Base-by-base conservation (phyloP, 176 grass and related monocot species). In the Musa troglodytarum region DNA sequence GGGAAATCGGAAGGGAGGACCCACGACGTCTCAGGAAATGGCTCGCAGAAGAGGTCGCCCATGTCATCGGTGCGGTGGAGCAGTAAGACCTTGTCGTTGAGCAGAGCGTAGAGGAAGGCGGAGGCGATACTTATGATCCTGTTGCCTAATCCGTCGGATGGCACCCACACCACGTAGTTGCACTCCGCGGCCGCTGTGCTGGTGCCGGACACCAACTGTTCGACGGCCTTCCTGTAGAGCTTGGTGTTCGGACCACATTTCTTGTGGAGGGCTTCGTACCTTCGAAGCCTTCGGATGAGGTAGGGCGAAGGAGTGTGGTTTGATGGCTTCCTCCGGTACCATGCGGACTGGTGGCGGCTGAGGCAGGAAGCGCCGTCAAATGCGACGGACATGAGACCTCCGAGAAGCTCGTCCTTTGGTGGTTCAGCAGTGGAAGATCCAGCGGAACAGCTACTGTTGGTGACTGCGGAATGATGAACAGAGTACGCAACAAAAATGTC, bases 261-360 rank as follows among this genome's bases (percentile, higher is more conserved):
- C 34, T 57, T 74, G 72, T 74, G 72, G 53, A 74, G 72, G 13
- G 22, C 52, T 29, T 74, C 72, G 24, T 74, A 74, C n/a, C 22
- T 20, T 8, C 72, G 72, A 12, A 74, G 72, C 53, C 20, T 57
- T 6, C 12, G 22, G 8, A 16, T 4, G 20, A 74, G 72, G 24
- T 74, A 15, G n/a, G 53, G 23, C 14, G 72, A 74, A 0, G 72
- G 53, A 25, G 72, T 74, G 53, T 74, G 53, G 72, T 74, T 74
- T 23, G 72, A 15, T 28, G 53, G 14, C 53, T 57, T 74, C 72
- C 57, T 74, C n/a, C 53, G 54, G 24, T n/a, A 74, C 2, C 13
- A 24, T 11, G 72, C 52, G 26, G 53, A 56, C 0, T 57, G 72
- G 72, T 74, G 57, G 21, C 72, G 52, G 24, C 72, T 56, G 5